Percentiles rank a stretch among this genome's conserved stretches.
Conservation (phyloP, 176 grass and related monocot genomes). For the Guadua angustifolia region DNA sequence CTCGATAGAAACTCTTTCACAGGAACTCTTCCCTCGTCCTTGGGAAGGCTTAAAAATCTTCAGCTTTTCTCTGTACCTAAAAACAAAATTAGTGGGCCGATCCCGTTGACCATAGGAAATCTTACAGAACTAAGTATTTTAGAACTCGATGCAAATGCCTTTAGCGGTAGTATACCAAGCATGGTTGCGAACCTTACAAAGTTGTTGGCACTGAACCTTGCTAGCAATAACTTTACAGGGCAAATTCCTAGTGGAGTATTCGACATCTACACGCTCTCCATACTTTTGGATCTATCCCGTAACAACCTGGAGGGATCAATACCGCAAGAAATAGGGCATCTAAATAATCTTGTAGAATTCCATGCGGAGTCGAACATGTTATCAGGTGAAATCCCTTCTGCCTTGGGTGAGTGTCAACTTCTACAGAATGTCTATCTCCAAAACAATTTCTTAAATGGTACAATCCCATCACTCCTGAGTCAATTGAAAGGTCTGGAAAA, state of each 20-base stretch:
- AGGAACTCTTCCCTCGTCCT: constrained; percentile 41
- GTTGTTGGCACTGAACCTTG: constrained; percentile 15
- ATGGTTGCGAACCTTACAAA: constrained; percentile 34
- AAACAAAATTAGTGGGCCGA: not conserved
- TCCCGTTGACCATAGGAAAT: constrained; percentile 38
- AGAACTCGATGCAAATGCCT: not conserved
- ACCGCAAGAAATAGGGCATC: constrained; percentile 31
- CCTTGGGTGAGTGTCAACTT: constrained; percentile 41
- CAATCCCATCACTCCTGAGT: not conserved
- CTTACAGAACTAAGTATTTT: constrained; percentile 36
- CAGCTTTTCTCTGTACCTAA: too few relatives aligned
- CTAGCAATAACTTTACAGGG: constrained; percentile 31
- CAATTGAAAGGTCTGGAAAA: constrained; percentile 8
- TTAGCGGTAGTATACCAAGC: constrained; percentile 37
- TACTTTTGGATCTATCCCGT: constrained; percentile 24
- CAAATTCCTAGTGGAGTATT: constrained; percentile 14
- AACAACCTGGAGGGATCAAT: constrained; percentile 40
- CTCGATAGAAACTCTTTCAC: constrained; percentile 20
- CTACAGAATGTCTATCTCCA: constrained; percentile 34
- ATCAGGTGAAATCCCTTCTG: constrained; percentile 49
- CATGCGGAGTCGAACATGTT: constrained; percentile 31
- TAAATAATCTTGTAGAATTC: constrained; percentile 30
- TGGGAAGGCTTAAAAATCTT: constrained; percentile 27
- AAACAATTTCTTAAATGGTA: constrained; percentile 38
- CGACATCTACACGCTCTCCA: constrained; percentile 14